Conservation (phyloP, 2,329 filamentous ascomycete species). For the Fusarium sp. region DNA sequence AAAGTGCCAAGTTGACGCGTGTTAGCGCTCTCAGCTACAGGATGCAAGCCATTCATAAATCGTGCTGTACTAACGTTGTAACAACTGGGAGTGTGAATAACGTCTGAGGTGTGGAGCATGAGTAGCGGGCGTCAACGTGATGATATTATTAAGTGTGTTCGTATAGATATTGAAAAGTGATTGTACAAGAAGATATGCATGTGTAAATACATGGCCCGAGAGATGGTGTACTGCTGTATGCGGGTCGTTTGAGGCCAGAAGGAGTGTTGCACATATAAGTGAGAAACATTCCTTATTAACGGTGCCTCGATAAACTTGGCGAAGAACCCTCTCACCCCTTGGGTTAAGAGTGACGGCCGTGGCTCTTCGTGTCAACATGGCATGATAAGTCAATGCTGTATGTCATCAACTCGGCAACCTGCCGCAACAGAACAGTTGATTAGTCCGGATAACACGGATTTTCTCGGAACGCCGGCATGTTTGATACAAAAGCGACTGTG, state of each 20-base stretch:
- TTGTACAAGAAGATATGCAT: conserved; percentile 39
- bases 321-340: neutral
- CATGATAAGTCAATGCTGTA: conserved; percentile 1
- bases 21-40: neutral
- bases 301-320: conserved; percentile 2
- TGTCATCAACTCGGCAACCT: conserved; percentile 9
- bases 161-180: conserved; percentile 32
- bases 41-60: neutral
- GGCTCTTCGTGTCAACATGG: neutral
- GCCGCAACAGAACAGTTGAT: conserved; percentile 19
- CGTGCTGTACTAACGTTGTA: neutral
- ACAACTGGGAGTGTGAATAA: conserved; percentile 10
- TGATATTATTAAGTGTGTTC: conserved; percentile 38
- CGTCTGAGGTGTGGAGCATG: conserved; percentile 4
- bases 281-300: neutral
- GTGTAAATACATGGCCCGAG: conserved; percentile 39
- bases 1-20: conserved; percentile 7
- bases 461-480: conserved; percentile 38
- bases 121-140: conserved; percentile 23
- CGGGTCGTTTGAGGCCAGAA: conserved; percentile 18
- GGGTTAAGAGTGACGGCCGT: neutral
- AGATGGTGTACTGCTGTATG: conserved; percentile 31
- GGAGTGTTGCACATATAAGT: conserved; percentile 28
- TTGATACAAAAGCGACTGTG: conserved; percentile 40
- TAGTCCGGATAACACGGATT: conserved; percentile 25